These are phyloP conservation scores for Neonothopanus nambi DNA, from an alignment of 1,284 basidiomycete species.

Conservation along the genomic window DNA sequence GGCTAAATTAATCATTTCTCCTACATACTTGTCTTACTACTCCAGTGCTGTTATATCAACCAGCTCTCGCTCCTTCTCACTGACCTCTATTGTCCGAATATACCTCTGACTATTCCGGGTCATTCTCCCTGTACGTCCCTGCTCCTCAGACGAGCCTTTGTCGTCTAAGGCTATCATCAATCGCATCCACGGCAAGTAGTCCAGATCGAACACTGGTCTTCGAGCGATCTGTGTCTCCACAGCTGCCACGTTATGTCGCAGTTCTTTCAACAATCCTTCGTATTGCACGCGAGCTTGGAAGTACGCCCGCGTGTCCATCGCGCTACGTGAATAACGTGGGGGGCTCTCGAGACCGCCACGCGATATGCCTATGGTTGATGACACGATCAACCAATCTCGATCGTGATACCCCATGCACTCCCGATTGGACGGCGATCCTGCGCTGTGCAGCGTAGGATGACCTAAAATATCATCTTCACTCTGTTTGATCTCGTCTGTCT, in stretches of 20 bases:
- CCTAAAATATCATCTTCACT: constrained; percentile 15
- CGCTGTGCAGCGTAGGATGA: constrained; percentile 16
- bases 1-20: constrained; percentile 18
- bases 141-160: constrained; percentile 26
- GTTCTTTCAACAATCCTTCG: constrained; percentile 43
- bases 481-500: constrained; percentile 23
- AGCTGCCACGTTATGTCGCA: constrained; percentile 31
- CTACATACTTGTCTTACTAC: neutral
- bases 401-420: constrained; percentile 29
- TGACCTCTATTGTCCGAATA: constrained; percentile 42
- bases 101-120: constrained; percentile 61
- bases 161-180: constrained; percentile 75
- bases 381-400: constrained; percentile 49
- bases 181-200: constrained; percentile 74
- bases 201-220: constrained; percentile 50
- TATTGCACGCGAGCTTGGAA: constrained; percentile 43
- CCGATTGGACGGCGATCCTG: neutral
- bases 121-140: constrained; percentile 36
- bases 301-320: constrained; percentile 29
- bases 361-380: constrained; percentile 44
- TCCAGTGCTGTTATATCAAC: constrained; percentile 31
- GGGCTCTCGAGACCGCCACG: constrained; percentile 40
- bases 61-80: constrained; percentile 34
- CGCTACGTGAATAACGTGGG: constrained; percentile 21
- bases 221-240: constrained; percentile 31